These are phyloP conservation scores for Pseudoperonospora humuli DNA, from an alignment of 352 stramenopile species.

Conservation along the genomic window DNA sequence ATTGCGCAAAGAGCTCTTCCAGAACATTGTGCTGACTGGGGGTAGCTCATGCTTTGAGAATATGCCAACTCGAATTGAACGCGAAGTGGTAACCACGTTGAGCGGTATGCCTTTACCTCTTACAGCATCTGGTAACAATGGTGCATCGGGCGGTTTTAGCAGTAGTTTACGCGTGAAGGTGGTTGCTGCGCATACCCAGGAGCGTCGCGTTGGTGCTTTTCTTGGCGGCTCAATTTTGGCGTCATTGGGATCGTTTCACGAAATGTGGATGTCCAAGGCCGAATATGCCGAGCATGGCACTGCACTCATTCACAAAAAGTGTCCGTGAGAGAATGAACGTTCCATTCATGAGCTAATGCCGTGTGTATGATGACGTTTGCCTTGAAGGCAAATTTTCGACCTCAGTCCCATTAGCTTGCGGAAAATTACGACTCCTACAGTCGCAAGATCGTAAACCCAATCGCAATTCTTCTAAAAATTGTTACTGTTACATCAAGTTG, in stretches of 20 bases:
- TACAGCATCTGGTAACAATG: slow-evolving; percentile 7
- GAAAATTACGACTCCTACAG: no score
- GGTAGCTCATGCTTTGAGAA: slow-evolving; percentile 81
- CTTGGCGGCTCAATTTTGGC: slow-evolving; percentile 95
- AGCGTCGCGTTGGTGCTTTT: slow-evolving; percentile 65
- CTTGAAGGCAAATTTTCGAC: slow-evolving; percentile 7
- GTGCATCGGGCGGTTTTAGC: slow-evolving; percentile 8
- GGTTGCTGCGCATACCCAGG: slow-evolving; percentile 50
- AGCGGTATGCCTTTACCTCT: slow-evolving; percentile 30
- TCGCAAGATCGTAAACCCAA: no score
- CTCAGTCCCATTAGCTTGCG: no score
- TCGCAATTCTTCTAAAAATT: no score
- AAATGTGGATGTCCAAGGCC: slow-evolving; percentile 99
- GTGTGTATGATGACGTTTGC: slow-evolving; percentile 1
- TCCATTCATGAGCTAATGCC: neutral
- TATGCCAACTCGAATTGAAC: slow-evolving; percentile 59
- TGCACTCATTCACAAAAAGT: slow-evolving; percentile 96
- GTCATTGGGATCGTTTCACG: slow-evolving; percentile 95
- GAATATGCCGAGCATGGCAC: slow-evolving; percentile 97
- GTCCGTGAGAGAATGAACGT: slow-evolving; percentile 30
- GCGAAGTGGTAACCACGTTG: slow-evolving; percentile 55
- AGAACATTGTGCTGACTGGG: slow-evolving; percentile 75
- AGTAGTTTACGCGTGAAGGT: slow-evolving; percentile 65
- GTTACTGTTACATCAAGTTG: no score
- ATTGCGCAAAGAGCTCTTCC: slow-evolving; percentile 69